Evolutionary conservation across 2,329 filamentous ascomycete species (phyloP), one percentile per base, ranked within the genome.

Genomic region (Camptophora hylomeconis): DNA sequence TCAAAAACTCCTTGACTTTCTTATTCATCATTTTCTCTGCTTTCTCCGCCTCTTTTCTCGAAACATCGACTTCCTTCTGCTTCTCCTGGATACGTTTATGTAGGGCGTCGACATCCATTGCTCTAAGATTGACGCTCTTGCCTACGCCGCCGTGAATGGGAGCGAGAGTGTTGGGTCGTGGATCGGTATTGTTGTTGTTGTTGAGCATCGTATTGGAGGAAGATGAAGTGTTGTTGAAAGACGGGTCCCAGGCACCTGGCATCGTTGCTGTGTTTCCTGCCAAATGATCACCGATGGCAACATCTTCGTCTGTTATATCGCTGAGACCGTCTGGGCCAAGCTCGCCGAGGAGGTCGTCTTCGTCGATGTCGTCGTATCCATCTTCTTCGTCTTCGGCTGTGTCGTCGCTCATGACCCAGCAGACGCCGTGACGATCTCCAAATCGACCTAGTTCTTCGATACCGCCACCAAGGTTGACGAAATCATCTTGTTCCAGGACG

Each of bases 21-120:
- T 40, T 43, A 18, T 27, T 37, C 30, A 36, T 29, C 36, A 58
- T 56, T 43, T 61, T 62, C 37, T 62, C 58, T 19, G 58, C 45
- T 4, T 46, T 33, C 31, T 62, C 64, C 44, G 84, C 74, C 35
- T 87, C 75, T 41, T 66, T 65, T 51, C 75, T 73, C 41, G 86
- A 68, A 7, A 62, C 61, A 40, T 84, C 77, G 56, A 84, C 75
- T 51, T 87, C 78, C 30, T 74, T 69, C 16, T 60, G 55, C 4
- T 56, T 56, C 24, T 50, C 51, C 23, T 49, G 40, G 8, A 58
- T 49, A 28, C 59, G 54, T 9, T 47, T 41, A 21, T 51, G 48
- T 14, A 62, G 41, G 20, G 57, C 53, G 18, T 56, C 52, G 19
- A 52, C 47, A 10, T 57, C 53, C 49, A 62, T 53, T 5, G 48